Evolutionary conservation across 2,329 filamentous ascomycete genomes (phyloP).

Genomic region (Colletotrichum higginsianum): DNA sequence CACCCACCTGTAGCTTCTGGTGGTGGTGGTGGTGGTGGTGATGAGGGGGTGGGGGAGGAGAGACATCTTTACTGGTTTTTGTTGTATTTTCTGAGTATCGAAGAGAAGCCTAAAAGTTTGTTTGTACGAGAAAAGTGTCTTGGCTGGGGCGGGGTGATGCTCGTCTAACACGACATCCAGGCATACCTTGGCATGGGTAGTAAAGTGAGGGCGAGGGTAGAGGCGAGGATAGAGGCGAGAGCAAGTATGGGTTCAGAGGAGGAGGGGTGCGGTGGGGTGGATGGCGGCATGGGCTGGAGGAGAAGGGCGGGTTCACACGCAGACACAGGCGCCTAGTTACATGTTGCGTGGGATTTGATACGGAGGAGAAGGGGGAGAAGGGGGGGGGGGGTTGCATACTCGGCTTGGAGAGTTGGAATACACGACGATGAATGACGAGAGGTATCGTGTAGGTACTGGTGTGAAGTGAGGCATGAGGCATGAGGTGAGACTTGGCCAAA

Average conservation of each 20-base stretch:
- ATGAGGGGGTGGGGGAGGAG: background rate
- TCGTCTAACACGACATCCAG: constrained; percentile 35
- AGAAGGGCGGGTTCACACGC: constrained; percentile 1
- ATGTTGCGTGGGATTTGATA: background rate
- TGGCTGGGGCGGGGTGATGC: constrained; percentile 23
- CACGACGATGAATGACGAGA: constrained; percentile 15
- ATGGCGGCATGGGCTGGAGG: constrained; percentile 13
- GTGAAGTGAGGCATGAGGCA: constrained; percentile 13
- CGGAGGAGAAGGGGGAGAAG: background rate
- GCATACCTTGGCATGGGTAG: constrained; percentile 19
- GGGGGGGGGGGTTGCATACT: background rate
- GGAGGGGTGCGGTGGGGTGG: constrained; percentile 17
- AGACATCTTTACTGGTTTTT: constrained; percentile 1
- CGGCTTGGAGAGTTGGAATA: background rate
- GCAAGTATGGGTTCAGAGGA: background rate
- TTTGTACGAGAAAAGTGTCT: constrained; percentile 35
- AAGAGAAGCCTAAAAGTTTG: constrained; percentile 26
- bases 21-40: constrained; percentile 7
- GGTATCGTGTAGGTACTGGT: constrained; percentile 12
- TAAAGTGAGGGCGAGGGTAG: background rate
- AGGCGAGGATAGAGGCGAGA: background rate
- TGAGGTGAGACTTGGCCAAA: background rate
- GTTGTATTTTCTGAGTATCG: background rate
- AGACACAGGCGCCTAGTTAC: background rate
- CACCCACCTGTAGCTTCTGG: constrained; percentile 10